Conservation (phyloP, 208 protist species). For the Wallacemonas collosoma region DNA sequence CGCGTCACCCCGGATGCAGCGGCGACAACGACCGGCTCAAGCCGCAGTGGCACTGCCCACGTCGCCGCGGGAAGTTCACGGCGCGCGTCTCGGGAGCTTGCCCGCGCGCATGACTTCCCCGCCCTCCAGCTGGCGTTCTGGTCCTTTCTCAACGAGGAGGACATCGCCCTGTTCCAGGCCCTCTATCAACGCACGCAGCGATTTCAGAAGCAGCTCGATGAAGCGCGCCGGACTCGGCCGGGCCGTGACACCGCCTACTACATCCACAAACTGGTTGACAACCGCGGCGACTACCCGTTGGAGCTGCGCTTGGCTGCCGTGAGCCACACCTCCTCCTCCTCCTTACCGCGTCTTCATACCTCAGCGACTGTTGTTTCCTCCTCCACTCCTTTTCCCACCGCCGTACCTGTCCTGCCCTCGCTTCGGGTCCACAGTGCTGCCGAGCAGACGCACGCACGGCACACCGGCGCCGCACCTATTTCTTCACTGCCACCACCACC, state of each 20-base stretch:
- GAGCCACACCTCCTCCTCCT: constrained; percentile 5
- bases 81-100: no score
- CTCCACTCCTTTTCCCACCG: no score
- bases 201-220: constrained; percentile 55
- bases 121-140: neutral
- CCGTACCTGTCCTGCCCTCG: neutral
- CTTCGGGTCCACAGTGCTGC: neutral
- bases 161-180: constrained; percentile 43
- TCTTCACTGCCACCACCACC: constrained; percentile 14
- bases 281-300: constrained; percentile 13
- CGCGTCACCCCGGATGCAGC: neutral
- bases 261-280: constrained; percentile 39
- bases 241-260: constrained; percentile 61
- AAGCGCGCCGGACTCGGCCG: constrained; percentile 27
- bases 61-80: no score
- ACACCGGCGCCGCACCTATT: no score
- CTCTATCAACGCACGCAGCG: constrained; percentile 60
- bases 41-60: no score
- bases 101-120: constrained; percentile 9
- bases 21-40: neutral
- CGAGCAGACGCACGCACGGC: neutral
- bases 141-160: constrained; percentile 40
- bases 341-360: neutral
- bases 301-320: neutral
- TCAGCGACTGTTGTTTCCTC: no score